Evolutionary conservation across 306 rosid species (phyloP), one percentile per base, ranked within the genome.

Genomic region (Fragaria nilgerrensis): DNA sequence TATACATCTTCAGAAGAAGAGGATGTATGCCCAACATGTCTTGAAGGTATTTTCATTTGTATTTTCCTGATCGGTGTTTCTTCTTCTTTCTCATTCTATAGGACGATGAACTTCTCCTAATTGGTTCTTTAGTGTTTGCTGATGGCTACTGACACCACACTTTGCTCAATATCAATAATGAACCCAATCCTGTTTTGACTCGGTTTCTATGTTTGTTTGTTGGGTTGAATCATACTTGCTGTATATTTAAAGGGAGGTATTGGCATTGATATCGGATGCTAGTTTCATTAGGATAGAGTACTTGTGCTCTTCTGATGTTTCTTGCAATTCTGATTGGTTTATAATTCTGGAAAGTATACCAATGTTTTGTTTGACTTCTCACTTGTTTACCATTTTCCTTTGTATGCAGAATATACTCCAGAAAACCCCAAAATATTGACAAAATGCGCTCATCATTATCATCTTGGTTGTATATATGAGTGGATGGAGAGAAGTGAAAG

Each of bases 401-500:
- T 75, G 25, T 59, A 69, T 80, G 82, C 92, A 95, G 98, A 95
- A 78, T 95, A 95, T 82, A 87, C 96, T 23, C 73, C 83, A 36
- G 98, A 95, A 86, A 92, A 95, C 79, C 98, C 98, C 23, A 95
- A 89, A 90, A 95, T 95, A 89, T 50, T 87, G 89, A 95, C 96
- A 59, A 89, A 95, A 78, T 95, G 98, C 86, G 82, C 86, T 71
- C 98, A 95, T 83, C 98, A 95, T 87, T 95, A 90, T 85, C 98
- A 95, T 89, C 98, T 95, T 63, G 97, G 97, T 80, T 95, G 98
- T 90, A 95, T 95, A 79, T 95, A 92, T 78, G 98, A 95, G 77
- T 95, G 98, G 98, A 95, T 92, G 98, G 98, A 95, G 86, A 90
- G 98, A 90, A 95, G 98, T 85, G 97, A 92, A 71, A 95, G 87